These are phyloP conservation scores for Pyrenophora teres DNA, from an alignment of 2,329 filamentous ascomycete genomes.

Conservation along the genomic window DNA sequence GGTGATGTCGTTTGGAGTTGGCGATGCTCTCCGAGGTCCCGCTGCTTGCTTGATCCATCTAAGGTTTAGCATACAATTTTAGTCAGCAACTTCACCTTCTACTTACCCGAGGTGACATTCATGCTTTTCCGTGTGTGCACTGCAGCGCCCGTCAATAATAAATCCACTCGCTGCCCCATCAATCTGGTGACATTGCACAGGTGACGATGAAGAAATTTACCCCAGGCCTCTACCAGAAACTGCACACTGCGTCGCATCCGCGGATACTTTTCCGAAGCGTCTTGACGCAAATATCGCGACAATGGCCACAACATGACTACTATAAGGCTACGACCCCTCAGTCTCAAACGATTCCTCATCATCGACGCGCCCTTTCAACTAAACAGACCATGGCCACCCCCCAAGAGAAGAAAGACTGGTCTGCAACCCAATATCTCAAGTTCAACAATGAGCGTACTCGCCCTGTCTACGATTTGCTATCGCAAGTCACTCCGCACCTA, in stretches of 20 bases:
- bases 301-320: background rate
- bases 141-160: too few relatives aligned
- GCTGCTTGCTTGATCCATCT: too few relatives aligned
- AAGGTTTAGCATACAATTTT: too few relatives aligned
- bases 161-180: too few relatives aligned
- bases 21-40: too few relatives aligned
- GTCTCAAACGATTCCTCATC: background rate
- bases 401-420: constrained; percentile 54
- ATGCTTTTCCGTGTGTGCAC: too few relatives aligned
- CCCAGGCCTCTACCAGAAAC: background rate
- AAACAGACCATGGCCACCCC: background rate
- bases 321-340: background rate
- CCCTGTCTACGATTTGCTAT: constrained; percentile 59
- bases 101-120: too few relatives aligned
- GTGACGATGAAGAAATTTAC: background rate
- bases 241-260: background rate
- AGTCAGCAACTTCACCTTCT: too few relatives aligned
- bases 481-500: constrained; percentile 51
- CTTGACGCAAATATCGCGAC: background rate
- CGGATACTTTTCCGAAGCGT: constrained; percentile 5
- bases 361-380: background rate
- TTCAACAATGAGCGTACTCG: constrained; percentile 60
- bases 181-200: background rate
- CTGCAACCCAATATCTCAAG: constrained; percentile 61
- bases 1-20: too few relatives aligned